These are phyloP conservation scores for Casuarina cunninghamiana DNA, from an alignment of 306 rosid genomes.

Conservation along the genomic window DNA sequence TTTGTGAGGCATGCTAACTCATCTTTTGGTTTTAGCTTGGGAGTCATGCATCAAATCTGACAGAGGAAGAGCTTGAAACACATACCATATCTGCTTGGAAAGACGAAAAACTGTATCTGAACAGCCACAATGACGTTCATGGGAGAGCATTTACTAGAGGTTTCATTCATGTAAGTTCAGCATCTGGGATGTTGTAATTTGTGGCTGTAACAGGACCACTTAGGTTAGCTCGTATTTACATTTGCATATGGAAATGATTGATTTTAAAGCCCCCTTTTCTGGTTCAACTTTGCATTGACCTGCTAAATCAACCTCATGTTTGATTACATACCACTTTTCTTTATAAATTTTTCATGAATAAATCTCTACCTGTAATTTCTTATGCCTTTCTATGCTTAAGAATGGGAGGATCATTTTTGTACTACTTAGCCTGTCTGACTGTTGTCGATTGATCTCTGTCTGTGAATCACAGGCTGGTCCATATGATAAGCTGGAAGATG, in stretches of 20 bases:
- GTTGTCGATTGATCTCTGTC: constrained; percentile 16
- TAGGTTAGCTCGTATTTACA: too few relatives aligned
- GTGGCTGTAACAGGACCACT: constrained; percentile 1
- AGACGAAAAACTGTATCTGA: constrained; percentile 79
- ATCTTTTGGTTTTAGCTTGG: constrained; percentile 65
- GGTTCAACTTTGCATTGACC: constrained; percentile 4
- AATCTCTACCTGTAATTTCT: constrained; percentile 6
- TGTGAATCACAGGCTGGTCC: constrained; percentile 74
- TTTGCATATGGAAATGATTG: not conserved
- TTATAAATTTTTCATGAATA: constrained; percentile 16
- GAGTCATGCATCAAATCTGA: constrained; percentile 89
- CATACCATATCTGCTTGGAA: constrained; percentile 98
- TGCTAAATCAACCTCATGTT: constrained; percentile 12
- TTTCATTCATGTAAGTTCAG: constrained; percentile 72
- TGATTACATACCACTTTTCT: constrained; percentile 11
- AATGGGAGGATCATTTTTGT: constrained; percentile 3
- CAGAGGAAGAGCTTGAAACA: constrained; percentile 99
- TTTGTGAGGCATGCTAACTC: constrained; percentile 29
- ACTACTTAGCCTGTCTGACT: not conserved
- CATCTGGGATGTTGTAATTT: constrained; percentile 16
- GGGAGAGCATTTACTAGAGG: constrained; percentile 62
- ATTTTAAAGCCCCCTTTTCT: not conserved
- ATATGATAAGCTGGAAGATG: constrained; percentile 79
- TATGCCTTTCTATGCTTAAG: constrained; percentile 10
- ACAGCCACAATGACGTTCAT: constrained; percentile 60